Base-by-base conservation (phyloP, 1,284 basidiomycete genomes). In the Leccinum subrobustum region DNA sequence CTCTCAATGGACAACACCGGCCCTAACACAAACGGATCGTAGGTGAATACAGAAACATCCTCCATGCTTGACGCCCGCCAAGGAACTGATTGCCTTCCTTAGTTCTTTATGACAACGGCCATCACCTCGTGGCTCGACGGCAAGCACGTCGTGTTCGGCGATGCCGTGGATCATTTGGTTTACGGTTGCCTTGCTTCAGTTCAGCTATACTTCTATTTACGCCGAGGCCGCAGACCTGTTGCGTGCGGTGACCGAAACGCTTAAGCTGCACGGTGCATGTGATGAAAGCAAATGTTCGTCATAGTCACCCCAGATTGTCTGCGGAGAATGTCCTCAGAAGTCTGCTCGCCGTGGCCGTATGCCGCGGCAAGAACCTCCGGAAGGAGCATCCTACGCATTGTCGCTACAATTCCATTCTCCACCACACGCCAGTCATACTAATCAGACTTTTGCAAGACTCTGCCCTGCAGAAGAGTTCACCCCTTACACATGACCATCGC, bases 1-100 rank as follows among this genome's bases (percentile, higher is more conserved):
- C 85, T 98, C 52, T 95, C 92, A 33, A 98, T 98, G 95, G 96
- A 95, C 8, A 91, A 92, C 66, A 87, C 88, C 3, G 89, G 89
- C 47, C 72, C 76, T 1, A 81, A 89, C 74, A 89, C 88, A 12
- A 91, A 91, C 64, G 89, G 89, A 27, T 90, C 87, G 2, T 88
- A 89, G 73, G 84, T 83, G 63, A 58, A 76, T 29, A 7, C 60
- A 14, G 33, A 33, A n/a, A 1, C 16, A 14, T 44, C 56, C 8
- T 37, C 58, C 25, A 25, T 33, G n/a, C 25, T 47, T 7, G 23
- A 29, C 14, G 8, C 39, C 9, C 20, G 12, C 6, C 3, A 48
- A 18, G 39, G 39, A 53, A 44, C 27, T 61, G 9, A 59, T 39
- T 9, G 27, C 16, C 20, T 39, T 8, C 16, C 42, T 12, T 66